Evolutionary conservation across 108 stramenopile species (phyloP).

Genomic region (Cylindrotheca closterium): DNA sequence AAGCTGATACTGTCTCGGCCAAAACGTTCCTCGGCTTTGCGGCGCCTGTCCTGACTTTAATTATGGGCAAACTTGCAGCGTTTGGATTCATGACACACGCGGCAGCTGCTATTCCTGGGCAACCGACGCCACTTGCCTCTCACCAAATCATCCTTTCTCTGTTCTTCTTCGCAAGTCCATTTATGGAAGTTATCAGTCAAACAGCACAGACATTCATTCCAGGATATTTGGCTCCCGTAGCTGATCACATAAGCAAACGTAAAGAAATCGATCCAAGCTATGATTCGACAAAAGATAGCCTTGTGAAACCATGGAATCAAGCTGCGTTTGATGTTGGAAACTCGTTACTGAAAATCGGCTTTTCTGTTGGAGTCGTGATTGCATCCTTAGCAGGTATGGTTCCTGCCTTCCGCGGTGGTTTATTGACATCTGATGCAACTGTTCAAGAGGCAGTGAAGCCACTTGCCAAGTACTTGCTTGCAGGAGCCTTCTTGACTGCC

Average conservation of each 20-base stretch:
- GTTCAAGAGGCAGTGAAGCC: constrained; percentile 76
- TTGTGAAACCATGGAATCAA: constrained; percentile 43
- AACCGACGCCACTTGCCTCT: constrained; percentile 75
- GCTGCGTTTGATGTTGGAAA: constrained; percentile 39
- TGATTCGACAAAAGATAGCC: constrained; percentile 22
- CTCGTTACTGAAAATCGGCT: constrained; percentile 59
- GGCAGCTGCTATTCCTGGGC: constrained; percentile 80
- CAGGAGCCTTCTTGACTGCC: constrained; percentile 72
- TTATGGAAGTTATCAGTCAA: constrained; percentile 86
- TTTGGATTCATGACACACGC: constrained; percentile 90
- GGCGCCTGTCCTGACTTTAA: constrained; percentile 80
- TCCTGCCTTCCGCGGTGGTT: constrained; percentile 59
- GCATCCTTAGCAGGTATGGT: constrained; percentile 65
- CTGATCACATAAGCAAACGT: constrained; percentile 24
- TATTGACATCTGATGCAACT: constrained; percentile 62
- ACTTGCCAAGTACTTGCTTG: constrained; percentile 65
- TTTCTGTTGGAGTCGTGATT: constrained; percentile 53
- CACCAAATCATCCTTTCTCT: constrained; percentile 84
- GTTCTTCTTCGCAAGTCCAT: constrained; percentile 84
- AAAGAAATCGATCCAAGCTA: constrained; percentile 21
- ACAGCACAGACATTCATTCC: constrained; percentile 85
- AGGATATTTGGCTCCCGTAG: constrained; percentile 43
- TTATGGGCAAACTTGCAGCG: constrained; percentile 82
- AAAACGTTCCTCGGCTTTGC: constrained; percentile 77
- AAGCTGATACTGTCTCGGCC: constrained; percentile 43